Percentiles rank a stretch among this genome's conserved stretches.
phyloP scores from a whole-genome alignment of 1,284 basidiomycete genomes.

The Pyrrhoderma lamaoense region DNA sequence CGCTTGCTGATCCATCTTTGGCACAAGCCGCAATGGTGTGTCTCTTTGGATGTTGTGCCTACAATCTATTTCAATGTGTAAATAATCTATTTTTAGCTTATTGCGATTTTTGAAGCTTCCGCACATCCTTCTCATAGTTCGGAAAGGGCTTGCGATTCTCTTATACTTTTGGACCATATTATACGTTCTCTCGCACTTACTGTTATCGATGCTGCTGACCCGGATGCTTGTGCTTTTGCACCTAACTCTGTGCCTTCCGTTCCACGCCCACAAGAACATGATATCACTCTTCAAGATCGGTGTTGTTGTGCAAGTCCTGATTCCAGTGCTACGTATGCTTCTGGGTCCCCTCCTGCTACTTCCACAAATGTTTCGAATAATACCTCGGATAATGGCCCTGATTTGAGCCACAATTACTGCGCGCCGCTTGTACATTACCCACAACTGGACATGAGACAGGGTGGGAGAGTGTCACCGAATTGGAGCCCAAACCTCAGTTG shows the following conservation, averaged over 20 bases:
- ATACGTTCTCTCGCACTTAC: slow-evolving; percentile 49
- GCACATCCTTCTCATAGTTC: slow-evolving; percentile 57
- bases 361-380: too few relatives aligned
- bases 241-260: slow-evolving; percentile 43
- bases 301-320: slow-evolving; percentile 40
- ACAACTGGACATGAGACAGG: slow-evolving; percentile 29
- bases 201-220: slow-evolving; percentile 47
- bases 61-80: not conserved
- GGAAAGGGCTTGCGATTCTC: slow-evolving; percentile 43
- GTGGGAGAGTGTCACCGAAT: slow-evolving; percentile 34
- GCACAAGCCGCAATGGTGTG: slow-evolving; percentile 70
- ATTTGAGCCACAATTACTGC: not conserved
- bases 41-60: slow-evolving; percentile 15
- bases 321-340: too few relatives aligned
- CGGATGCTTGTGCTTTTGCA: slow-evolving; percentile 43
- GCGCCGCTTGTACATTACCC: slow-evolving; percentile 29
- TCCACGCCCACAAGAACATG: slow-evolving; percentile 23
- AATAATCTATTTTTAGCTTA: slow-evolving; percentile 38
- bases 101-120: slow-evolving; percentile 68
- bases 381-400: too few relatives aligned
- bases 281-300: slow-evolving; percentile 27
- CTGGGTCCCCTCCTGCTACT: too few relatives aligned
- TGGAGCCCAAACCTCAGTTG: slow-evolving; percentile 53
- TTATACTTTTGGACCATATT: slow-evolving; percentile 55
- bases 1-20: slow-evolving; percentile 52